These are phyloP conservation scores for Solanum aculeatissimum DNA, from an alignment of 305 asterid species.

Conservation along the genomic window DNA sequence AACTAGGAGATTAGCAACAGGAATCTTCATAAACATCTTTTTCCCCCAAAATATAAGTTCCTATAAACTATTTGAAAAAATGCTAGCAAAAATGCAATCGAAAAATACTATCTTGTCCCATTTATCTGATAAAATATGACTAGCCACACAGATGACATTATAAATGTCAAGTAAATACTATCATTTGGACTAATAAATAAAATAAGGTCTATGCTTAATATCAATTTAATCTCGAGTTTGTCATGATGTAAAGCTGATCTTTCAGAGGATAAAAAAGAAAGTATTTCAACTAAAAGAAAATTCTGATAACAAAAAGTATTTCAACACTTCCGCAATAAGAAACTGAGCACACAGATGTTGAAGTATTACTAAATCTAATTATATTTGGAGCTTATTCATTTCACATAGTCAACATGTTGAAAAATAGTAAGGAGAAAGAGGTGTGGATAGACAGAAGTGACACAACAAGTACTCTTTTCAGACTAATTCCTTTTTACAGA, in stretches of 20 bases:
- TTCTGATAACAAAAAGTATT: background rate
- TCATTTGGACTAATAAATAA: background rate
- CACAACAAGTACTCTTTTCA: too few relatives aligned
- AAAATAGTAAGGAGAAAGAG: background rate
- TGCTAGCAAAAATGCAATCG: background rate
- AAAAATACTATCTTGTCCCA: background rate
- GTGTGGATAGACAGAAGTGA: background rate
- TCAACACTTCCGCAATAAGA: background rate
- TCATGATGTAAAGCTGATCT: background rate
- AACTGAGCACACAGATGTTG: background rate
- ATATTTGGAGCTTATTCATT: background rate
- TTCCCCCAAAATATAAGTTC: background rate
- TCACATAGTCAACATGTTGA: background rate
- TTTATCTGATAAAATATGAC: background rate
- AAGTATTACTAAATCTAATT: background rate
- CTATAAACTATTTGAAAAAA: background rate
- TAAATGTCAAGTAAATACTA: background rate
- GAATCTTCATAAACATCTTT: background rate
- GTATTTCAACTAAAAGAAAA: background rate
- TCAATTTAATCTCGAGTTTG: background rate
- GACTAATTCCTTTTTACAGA: too few relatives aligned
- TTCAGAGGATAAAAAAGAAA: background rate
- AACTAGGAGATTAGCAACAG: background rate
- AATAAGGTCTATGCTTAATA: background rate
- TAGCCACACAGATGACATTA: background rate